Evolutionary conservation across 139 green algal species (phyloP).

Genomic region (Picochlorum sp.): DNA sequence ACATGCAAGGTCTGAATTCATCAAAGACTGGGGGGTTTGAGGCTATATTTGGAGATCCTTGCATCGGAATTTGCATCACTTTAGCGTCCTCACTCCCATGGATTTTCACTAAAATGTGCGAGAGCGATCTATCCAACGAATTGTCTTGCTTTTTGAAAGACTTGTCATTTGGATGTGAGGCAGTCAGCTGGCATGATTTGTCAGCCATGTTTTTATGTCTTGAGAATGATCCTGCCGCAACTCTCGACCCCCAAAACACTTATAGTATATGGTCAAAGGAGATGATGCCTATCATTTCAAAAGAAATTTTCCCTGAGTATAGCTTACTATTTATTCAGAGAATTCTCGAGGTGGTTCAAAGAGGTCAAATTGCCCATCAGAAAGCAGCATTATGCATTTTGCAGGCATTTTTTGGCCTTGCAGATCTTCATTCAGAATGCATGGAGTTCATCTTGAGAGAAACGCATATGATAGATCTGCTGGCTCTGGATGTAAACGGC

Average conservation of each 20-base stretch:
- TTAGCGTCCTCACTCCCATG: constrained; percentile 59
- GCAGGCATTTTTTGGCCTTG: constrained; percentile 10
- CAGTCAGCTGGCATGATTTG: constrained; percentile 28
- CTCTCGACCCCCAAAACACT: background rate
- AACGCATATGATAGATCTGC: background rate
- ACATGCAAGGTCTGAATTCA: constrained; percentile 9
- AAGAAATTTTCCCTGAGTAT: constrained; percentile 35
- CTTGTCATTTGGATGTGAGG: constrained; percentile 15
- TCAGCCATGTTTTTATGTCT: constrained; percentile 16
- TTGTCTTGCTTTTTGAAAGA: constrained; percentile 9
- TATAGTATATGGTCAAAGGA: constrained; percentile 6
- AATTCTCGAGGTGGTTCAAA: constrained; percentile 27
- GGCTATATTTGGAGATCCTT: constrained; percentile 49
- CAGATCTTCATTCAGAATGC: constrained; percentile 5
- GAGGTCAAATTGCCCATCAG: constrained; percentile 12
- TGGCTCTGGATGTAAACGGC: constrained; percentile 5
- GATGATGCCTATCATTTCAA: constrained; percentile 5
- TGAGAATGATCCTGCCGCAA: background rate
- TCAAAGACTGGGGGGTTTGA: constrained; percentile 10
- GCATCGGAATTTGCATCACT: constrained; percentile 53
- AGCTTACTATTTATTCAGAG: constrained; percentile 15
- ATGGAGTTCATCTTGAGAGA: background rate
- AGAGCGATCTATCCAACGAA: background rate
- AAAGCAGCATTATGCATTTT: constrained; percentile 10
- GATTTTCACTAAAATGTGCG: constrained; percentile 44